Base-by-base conservation (phyloP, 116 monocot species). In the Dioscorea cayenensis region DNA sequence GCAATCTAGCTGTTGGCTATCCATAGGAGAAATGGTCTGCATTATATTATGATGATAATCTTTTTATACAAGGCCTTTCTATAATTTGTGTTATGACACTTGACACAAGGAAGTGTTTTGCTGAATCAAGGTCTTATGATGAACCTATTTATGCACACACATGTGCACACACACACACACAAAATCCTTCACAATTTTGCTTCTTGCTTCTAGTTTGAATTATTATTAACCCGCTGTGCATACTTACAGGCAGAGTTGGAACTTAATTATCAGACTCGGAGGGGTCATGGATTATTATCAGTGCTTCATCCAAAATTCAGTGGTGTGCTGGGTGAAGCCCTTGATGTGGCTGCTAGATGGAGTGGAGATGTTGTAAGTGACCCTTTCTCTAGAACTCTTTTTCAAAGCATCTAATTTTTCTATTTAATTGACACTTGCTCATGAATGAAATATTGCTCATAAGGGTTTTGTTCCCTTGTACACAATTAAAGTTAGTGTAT, bases 351-450 rank as follows among this genome's bases (percentile, higher is more conserved):
- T 81, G 97, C 88, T 63, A 81, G 97, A 67, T 97, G 97, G 97
- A 97, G 90, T 78, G 97, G 97, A 32, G 97, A 97, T 79, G 97
- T 97, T 82, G 96, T 96, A 7, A 96, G 96, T 86, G 63, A 65
- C 51, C 82, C 38, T 52, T 83, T 43, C 65, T 50, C 68, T 58
- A n/a, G 49, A 5, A 55, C 14, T 55, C 55, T 5, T 55, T 55
- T 55, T 19, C 55, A n/a, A 55, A 18, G 16, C 0, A 16, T 55
- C 16, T 18, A 16, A n/a, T 55, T 55, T 55, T 14, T 55, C 55
- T 18, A 18, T 55, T 55, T 55, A 18, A 18, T 5, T 55, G 0
- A 19, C n/a, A 5, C 19, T 55, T 55, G 43, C 12, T 43, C 12
- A 10, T 55, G 55, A 55, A 55, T 55, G 18, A n/a, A 55, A 55